Evolutionary conservation across 106 monocot species (phyloP), one percentile per base, ranked within the genome.

Genomic region (Dendrobium huoshanense): DNA sequence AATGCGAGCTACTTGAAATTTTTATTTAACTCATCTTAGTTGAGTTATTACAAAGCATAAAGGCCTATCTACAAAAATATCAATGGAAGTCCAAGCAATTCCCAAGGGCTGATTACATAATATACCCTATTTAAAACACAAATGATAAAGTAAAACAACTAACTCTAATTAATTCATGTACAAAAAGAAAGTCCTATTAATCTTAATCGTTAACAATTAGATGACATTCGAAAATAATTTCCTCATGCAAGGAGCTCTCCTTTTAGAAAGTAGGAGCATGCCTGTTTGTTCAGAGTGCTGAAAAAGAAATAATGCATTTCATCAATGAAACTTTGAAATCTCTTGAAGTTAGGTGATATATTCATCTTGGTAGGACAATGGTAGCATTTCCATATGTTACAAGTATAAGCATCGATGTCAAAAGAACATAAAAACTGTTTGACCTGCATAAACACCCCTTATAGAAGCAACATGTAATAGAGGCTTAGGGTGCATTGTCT

Each of bases 141-240:
- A 61, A 61, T 61, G 61, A 61, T 61, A 61, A 61, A 61, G 51
- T n/a, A 19, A 61, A 61, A 61, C n/a, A 61, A 61, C 61, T 24
- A 61, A 61, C 61, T 24, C n/a, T n/a, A 61, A 6, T 61, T 61
- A 61, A 61, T n/a, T 61, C 19, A 61, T 20, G n/a, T 61, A 22
- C 13, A 61, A 61, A 61, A 61, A 61, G 61, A 61, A 61, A 5
- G 10, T 24, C 19, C 3, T 56, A 56, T 56, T 56, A 56, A 56
- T 56, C 19, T 56, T 61, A 2, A 22, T 61, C 22, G 3, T 61
- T 61, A 61, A 8, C 61, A 22, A 61, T 61, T 4, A 7, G 4
- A n/a, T 61, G 4, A 61, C n/a, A 61, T 61, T n/a, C 5, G 19
- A 61, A n/a, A n/a, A 5, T 61, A 61, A 61, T 61, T n/a, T 8